Conservation (phyloP, 2,329 filamentous ascomycete genomes). For the Trichophyton verrucosum region DNA sequence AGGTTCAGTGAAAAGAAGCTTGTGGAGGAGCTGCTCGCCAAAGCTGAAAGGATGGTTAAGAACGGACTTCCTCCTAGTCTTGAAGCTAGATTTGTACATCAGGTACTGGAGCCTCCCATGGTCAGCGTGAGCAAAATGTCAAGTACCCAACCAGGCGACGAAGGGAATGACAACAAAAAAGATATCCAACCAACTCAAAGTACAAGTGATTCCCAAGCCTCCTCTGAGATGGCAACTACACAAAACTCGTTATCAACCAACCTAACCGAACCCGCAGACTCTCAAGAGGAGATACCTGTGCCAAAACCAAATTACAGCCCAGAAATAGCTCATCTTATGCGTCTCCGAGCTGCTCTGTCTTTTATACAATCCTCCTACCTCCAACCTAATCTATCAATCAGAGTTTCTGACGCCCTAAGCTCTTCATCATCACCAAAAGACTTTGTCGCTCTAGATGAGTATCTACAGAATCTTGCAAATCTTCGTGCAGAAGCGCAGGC, state of each 20-base stretch:
- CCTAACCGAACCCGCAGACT: conserved; percentile 8
- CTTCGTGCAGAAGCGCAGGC: conserved; percentile 60
- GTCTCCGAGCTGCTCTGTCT: conserved; percentile 37
- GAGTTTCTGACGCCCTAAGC: conserved; percentile 28
- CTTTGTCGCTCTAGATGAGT: conserved; percentile 59
- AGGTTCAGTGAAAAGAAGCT: conserved; percentile 64
- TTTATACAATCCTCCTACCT: conserved; percentile 42
- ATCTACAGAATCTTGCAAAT: conserved; percentile 53
- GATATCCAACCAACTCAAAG: conserved; percentile 17
- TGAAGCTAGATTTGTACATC: conserved; percentile 72
- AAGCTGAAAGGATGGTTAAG: conserved; percentile 57
- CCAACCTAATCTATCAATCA: conserved; percentile 26
- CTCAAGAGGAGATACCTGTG: conserved; percentile 20
- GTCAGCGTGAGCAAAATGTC: conserved; percentile 46
- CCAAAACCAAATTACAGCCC: conserved; percentile 12
- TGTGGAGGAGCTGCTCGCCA: conserved; percentile 50
- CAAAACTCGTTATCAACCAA: conserved; percentile 2
- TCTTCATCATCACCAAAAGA: conserved; percentile 39
- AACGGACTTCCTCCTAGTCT: conserved; percentile 61
- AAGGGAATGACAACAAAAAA: conserved; percentile 11
- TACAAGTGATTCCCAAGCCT: conserved; percentile 23
- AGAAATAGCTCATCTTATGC: conserved; percentile 26
- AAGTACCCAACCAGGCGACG: conserved; percentile 20
- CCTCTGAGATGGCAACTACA: conserved; percentile 21
- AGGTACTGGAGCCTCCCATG: conserved; percentile 63